These are phyloP conservation scores for Santalum album DNA, from an alignment of 164 flowering plant species.

Conservation along the genomic window DNA sequence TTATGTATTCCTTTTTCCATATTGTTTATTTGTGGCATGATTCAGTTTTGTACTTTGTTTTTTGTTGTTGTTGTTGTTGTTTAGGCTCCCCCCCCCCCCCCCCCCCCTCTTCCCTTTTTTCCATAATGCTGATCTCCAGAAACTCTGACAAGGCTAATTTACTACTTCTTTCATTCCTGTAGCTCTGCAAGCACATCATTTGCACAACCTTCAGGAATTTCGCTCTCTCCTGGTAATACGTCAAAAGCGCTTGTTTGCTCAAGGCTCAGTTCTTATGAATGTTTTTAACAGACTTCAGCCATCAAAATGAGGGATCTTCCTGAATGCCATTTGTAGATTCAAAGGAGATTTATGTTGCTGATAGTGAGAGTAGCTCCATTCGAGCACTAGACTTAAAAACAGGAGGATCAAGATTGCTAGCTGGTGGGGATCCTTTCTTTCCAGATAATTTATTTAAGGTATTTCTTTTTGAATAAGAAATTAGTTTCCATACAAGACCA, in stretches of 20 bases:
- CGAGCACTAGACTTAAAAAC: constrained; percentile 73
- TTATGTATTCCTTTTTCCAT: too few species aligned
- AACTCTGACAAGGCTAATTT: too few species aligned
- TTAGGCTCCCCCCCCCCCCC: too few species aligned
- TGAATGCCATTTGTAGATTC: constrained; percentile 30
- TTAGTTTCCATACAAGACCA: not conserved
- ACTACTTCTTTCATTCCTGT: constrained; percentile 1
- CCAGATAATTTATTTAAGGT: constrained; percentile 88
- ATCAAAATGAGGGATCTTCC: not conserved
- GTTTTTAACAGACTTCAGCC: not conserved
- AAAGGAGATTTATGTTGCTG: constrained; percentile 71
- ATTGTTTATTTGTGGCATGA: too few species aligned
- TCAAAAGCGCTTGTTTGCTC: not conserved
- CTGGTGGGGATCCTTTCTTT: constrained; percentile 86
- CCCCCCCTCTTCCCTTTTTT: too few species aligned
- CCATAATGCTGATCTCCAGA: too few species aligned
- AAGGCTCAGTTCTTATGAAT: too few species aligned
- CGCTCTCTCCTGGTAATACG: constrained; percentile 65
- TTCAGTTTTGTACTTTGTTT: too few species aligned
- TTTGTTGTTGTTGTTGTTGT: too few species aligned
- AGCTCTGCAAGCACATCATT: constrained; percentile 78
- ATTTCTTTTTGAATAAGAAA: constrained; percentile 6
- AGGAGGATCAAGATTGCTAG: constrained; percentile 83
- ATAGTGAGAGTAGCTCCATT: constrained; percentile 97
- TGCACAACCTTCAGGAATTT: constrained; percentile 94